A percentile compares a stretch with the other conserved stretches of the same genome.
These are phyloP conservation scores for Eremothecium coryli DNA, from an alignment of 1,139 yeast species.

Conservation along the genomic window DNA sequence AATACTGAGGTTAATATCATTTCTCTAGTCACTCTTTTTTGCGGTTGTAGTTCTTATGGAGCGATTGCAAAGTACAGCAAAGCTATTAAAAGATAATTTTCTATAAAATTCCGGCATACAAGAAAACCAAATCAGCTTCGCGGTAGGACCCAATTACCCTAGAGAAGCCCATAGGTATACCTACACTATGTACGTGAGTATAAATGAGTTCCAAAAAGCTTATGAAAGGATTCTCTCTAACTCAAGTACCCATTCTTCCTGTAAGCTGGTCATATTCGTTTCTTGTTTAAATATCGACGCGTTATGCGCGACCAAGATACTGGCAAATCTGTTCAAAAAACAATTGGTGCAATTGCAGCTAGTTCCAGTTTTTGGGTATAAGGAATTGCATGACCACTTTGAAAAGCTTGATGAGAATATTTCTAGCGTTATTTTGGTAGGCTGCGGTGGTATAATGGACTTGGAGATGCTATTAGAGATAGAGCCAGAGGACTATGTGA, in stretches of 20 bases:
- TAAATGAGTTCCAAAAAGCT: constrained; percentile 49
- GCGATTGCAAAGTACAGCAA: too few species aligned
- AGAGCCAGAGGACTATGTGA: constrained; percentile 26
- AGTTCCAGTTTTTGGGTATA: constrained; percentile 90
- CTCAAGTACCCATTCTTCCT: constrained; percentile 78
- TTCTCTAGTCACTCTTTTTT: too few species aligned
- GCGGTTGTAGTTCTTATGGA: too few species aligned
- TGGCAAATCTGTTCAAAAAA: constrained; percentile 61
- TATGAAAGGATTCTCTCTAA: constrained; percentile 52
- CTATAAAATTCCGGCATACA: too few species aligned
- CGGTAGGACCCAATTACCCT: too few species aligned
- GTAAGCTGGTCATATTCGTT: constrained; percentile 79
- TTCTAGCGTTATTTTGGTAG: constrained; percentile 68
- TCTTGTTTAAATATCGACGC: constrained; percentile 91
- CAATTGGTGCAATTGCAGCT: constrained; percentile 82
- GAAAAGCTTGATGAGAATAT: constrained; percentile 61
- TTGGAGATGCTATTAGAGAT: constrained; percentile 69
- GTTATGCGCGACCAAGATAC: constrained; percentile 75
- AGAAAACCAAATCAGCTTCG: too few species aligned
- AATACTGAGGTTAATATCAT: neutral
- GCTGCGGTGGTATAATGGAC: constrained; percentile 95
- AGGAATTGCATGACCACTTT: constrained; percentile 62
- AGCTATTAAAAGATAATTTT: too few species aligned
- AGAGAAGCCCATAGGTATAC: too few species aligned
- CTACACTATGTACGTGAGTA: constrained; percentile 51